Evolutionary conservation across 768 basidiomycete genomes (phyloP).

Genomic region (Pleurotus citrinopileatus): DNA sequence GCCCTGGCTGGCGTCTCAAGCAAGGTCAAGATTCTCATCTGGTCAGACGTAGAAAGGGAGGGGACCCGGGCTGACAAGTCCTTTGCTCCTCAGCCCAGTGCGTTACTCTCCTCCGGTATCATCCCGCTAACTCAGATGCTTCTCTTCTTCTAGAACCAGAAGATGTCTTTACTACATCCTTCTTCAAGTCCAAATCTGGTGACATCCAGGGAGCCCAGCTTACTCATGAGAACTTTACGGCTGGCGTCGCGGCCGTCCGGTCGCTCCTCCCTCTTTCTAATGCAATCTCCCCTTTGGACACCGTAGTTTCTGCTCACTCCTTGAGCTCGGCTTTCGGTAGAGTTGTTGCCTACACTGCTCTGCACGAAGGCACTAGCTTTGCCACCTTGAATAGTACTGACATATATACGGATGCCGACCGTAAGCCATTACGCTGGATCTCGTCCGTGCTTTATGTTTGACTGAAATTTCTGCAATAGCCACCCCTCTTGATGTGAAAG

Average conservation of each 20-base stretch:
- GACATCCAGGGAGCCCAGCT: constrained; percentile 60
- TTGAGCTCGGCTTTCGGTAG: constrained; percentile 79
- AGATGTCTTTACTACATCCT: constrained; percentile 69
- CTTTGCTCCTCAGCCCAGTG: constrained; percentile 50
- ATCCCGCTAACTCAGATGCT: constrained; percentile 1
- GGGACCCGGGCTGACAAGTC: constrained; percentile 51
- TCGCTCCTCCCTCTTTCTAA: constrained; percentile 73
- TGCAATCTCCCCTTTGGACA: constrained; percentile 68
- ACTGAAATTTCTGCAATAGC: constrained; percentile 14
- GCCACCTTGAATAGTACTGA: constrained; percentile 59
- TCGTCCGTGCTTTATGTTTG: not conserved
- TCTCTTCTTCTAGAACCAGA: constrained; percentile 40
- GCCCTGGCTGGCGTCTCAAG: constrained; percentile 44
- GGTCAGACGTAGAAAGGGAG: constrained; percentile 69
- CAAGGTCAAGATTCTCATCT: constrained; percentile 57
- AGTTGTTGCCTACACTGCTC: constrained; percentile 73
- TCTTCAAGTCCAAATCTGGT: constrained; percentile 52
- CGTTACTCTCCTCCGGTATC: constrained; percentile 20
- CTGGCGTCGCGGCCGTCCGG: constrained; percentile 80
- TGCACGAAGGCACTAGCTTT: constrained; percentile 74
- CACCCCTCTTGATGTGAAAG: constrained; percentile 34
- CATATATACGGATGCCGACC: constrained; percentile 41
- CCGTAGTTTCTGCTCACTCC: constrained; percentile 71
- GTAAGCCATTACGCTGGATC: constrained; percentile 24
- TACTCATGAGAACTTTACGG: constrained; percentile 84